These are phyloP conservation scores for Amanita pseudoporphyria DNA, from an alignment of 768 basidiomycete species.

Conservation along the genomic window DNA sequence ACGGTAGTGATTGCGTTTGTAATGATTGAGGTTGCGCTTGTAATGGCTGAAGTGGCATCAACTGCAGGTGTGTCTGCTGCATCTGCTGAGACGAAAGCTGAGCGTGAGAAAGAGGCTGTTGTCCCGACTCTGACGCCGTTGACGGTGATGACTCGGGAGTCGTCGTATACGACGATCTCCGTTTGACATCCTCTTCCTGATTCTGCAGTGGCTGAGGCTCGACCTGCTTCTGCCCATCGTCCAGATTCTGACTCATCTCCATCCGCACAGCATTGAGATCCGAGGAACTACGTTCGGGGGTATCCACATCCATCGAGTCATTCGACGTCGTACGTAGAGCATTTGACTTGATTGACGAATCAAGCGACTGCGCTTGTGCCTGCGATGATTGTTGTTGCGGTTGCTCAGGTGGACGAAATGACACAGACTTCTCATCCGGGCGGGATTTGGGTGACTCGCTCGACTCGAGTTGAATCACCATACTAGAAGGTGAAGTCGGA, in stretches of 20 bases:
- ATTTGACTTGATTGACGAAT: not conserved
- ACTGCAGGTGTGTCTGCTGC: not conserved
- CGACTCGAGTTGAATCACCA: no score
- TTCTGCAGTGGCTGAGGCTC: not conserved
- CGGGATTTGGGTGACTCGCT: not conserved
- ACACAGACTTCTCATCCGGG: not conserved
- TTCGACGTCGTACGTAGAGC: not conserved
- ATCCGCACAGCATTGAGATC: not conserved
- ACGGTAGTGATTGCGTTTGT: not conserved
- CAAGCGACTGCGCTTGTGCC: not conserved
- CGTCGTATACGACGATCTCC: no score
- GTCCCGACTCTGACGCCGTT: not conserved
- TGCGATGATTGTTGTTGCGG: not conserved
- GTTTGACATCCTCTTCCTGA: no score
- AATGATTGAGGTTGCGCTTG: no score
- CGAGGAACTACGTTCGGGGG: not conserved
- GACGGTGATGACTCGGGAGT: no score
- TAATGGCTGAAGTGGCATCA: not conserved
- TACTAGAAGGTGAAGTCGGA: constrained; percentile 1
- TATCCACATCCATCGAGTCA: constrained; percentile 5
- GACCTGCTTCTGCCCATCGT: not conserved
- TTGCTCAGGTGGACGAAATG: no score
- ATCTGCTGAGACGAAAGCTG: no score
- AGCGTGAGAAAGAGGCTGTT: no score
- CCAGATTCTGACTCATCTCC: not conserved